These are phyloP conservation scores for Penicillium turbatum DNA, from an alignment of 495 filamentous ascomycete genomes.

Conservation along the genomic window DNA sequence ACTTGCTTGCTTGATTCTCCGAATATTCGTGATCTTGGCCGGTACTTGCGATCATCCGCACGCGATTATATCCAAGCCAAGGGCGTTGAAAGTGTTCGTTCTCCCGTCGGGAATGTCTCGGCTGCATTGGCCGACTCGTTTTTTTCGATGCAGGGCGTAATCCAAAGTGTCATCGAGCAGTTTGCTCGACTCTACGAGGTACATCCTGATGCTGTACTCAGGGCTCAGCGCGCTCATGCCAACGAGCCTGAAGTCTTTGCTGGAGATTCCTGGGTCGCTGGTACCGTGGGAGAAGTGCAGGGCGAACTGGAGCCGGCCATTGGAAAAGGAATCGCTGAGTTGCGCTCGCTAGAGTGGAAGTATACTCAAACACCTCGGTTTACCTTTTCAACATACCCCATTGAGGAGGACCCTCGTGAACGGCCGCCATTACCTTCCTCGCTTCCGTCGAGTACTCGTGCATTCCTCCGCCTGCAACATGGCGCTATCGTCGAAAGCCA, in stretches of 20 bases:
- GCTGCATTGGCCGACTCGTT: conserved; percentile 39
- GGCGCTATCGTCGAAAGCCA: conserved; percentile 43
- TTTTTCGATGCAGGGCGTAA: conserved; percentile 37
- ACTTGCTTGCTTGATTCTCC: conserved; percentile 75
- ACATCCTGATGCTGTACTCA: conserved; percentile 29
- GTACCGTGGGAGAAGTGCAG: conserved; percentile 46
- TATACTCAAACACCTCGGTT: conserved; percentile 84
- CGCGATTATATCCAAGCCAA: conserved; percentile 69
- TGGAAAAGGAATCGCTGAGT: conserved; percentile 54
- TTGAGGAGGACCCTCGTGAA: conserved; percentile 51
- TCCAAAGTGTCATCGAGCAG: conserved; percentile 34
- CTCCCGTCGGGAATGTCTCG: conserved; percentile 73
- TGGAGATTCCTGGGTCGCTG: conserved; percentile 40
- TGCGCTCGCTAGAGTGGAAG: conserved; percentile 71
- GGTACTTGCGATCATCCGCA: conserved; percentile 68
- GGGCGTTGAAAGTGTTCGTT: conserved; percentile 91
- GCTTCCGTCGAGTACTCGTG: conserved; percentile 38
- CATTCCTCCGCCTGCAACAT: conserved; percentile 41
- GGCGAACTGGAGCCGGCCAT: conserved; percentile 47
- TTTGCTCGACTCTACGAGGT: conserved; percentile 31
- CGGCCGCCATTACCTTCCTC: conserved; percentile 43
- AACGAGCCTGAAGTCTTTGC: conserved; percentile 37
- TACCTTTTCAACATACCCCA: conserved; percentile 58
- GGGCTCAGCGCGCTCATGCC: conserved; percentile 33
- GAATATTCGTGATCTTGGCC: conserved; percentile 60